Evolutionary conservation across 2,329 filamentous ascomycete genomes (phyloP).

Genomic region (Aspergillus novoparasiticus): DNA sequence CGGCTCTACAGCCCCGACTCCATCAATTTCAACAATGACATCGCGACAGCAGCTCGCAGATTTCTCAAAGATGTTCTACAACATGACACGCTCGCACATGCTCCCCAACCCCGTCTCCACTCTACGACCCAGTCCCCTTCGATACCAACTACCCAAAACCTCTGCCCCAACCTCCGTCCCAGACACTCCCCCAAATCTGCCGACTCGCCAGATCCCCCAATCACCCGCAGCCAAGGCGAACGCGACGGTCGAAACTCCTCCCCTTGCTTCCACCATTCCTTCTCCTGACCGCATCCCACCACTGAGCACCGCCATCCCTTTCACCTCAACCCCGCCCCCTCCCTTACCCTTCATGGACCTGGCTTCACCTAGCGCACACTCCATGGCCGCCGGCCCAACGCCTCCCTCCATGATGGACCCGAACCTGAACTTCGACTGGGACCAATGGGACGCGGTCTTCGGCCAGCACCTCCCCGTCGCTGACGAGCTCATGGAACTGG

Average conservation of each 20-base stretch:
- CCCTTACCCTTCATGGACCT: conserved; percentile 27
- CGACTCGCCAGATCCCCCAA: conserved; percentile 19
- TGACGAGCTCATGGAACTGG: conserved; percentile 47
- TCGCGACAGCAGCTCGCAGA: conserved; percentile 28
- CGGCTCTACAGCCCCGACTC: conserved; percentile 9
- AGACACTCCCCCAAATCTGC: conserved; percentile 8
- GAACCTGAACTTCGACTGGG: conserved; percentile 52
- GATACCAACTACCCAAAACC: conserved; percentile 25
- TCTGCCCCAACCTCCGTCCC: conserved; percentile 10
- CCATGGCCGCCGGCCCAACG: conserved; percentile 29
- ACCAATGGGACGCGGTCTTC: conserved; percentile 53
- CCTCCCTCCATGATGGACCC: conserved; percentile 42
- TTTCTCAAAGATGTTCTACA: conserved; percentile 39
- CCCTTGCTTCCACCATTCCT: conserved; percentile 17
- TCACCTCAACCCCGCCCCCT: conserved; percentile 11
- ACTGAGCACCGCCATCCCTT: conserved; percentile 12
- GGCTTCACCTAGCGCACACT: conserved; percentile 19
- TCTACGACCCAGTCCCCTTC: conserved; percentile 28
- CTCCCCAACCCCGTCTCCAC: conserved; percentile 26
- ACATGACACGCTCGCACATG: conserved; percentile 37
- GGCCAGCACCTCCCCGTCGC: conserved; percentile 49
- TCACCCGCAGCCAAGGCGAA: conserved; percentile 13
- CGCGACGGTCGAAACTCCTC: conserved; percentile 6
- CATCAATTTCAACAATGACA: conserved; percentile 11
- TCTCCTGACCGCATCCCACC: conserved; percentile 18